These are phyloP conservation scores for Hypoxylon sp. DNA, from an alignment of 2,329 filamentous ascomycete genomes.

Conservation along the genomic window DNA sequence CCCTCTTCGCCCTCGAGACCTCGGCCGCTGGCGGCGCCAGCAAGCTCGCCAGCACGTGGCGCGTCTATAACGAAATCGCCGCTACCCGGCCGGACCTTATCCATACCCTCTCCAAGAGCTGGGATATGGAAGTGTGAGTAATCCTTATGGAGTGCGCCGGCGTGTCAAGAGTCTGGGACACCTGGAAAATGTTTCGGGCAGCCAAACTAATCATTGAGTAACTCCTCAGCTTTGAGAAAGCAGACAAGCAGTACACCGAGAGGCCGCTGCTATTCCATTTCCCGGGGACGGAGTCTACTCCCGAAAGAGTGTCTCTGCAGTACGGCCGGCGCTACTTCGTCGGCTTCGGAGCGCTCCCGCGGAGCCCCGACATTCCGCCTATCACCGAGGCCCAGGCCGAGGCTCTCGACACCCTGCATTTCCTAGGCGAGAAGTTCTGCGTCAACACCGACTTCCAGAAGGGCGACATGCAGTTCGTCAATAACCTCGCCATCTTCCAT, in stretches of 20 bases:
- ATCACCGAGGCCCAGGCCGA: slow-evolving; percentile 62
- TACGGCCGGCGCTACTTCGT: slow-evolving; percentile 68
- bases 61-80: slow-evolving; percentile 70
- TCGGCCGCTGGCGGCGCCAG: slow-evolving; percentile 65
- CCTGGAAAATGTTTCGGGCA: slow-evolving; percentile 41
- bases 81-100: slow-evolving; percentile 66
- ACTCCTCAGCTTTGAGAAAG: slow-evolving; percentile 56
- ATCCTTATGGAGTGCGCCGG: neutral
- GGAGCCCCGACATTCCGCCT: slow-evolving; percentile 62
- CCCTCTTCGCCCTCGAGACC: slow-evolving; percentile 62
- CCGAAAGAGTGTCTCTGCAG: slow-evolving; percentile 65
- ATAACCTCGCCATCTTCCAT: slow-evolving; percentile 64
- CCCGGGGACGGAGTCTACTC: slow-evolving; percentile 52
- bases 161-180: too few relatives aligned
- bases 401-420: slow-evolving; percentile 61
- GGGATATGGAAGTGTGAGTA: slow-evolving; percentile 54
- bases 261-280: slow-evolving; percentile 66
- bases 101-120: slow-evolving; percentile 61
- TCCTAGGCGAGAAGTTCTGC: slow-evolving; percentile 56
- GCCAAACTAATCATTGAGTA: slow-evolving; percentile 53
- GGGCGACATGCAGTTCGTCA: slow-evolving; percentile 63
- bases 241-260: slow-evolving; percentile 53
- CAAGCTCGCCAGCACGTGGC: slow-evolving; percentile 64
- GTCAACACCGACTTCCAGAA: slow-evolving; percentile 57
- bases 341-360: slow-evolving; percentile 62